These are phyloP conservation scores for Gnaphalium uliginosum DNA, from an alignment of 129 eudicot species.

Conservation along the genomic window DNA sequence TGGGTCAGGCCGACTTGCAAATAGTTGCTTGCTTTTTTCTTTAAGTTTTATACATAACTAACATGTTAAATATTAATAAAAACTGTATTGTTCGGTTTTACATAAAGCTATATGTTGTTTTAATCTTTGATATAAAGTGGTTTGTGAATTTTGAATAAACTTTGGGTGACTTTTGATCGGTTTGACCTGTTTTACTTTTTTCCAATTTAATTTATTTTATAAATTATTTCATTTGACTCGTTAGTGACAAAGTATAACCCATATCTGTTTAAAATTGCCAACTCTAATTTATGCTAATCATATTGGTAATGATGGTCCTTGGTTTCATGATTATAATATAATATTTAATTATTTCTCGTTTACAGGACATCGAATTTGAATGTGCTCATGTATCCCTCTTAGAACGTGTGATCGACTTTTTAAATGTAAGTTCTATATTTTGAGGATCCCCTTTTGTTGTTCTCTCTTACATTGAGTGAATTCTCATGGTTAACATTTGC, in stretches of 20 bases:
- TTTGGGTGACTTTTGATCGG: neutral
- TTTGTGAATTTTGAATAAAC: neutral
- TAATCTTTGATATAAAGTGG: neutral
- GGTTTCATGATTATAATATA: slow-evolving; percentile 9
- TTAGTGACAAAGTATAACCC: neutral
- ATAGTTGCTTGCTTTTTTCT: neutral
- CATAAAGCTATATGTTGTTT: neutral
- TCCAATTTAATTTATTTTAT: neutral
- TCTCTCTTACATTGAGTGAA: slow-evolving; percentile 23
- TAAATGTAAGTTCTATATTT: slow-evolving; percentile 58
- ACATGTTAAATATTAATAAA: neutral
- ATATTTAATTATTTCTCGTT: slow-evolving; percentile 7
- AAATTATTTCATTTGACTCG: neutral
- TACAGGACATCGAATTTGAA: slow-evolving; percentile 80
- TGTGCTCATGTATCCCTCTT: slow-evolving; percentile 83
- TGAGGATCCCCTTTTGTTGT: slow-evolving; percentile 2
- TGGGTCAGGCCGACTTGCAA: neutral
- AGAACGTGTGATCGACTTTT: slow-evolving; percentile 72
- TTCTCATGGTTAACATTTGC: slow-evolving; percentile 15
- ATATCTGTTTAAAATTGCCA: neutral
- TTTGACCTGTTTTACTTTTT: neutral
- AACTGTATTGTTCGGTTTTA: neutral
- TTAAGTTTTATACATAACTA: too few species aligned
- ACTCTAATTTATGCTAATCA: neutral
- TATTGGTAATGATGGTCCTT: slow-evolving; percentile 6